phyloP scores from a whole-genome alignment of 441 rosid species.

The Hura crepitans region DNA sequence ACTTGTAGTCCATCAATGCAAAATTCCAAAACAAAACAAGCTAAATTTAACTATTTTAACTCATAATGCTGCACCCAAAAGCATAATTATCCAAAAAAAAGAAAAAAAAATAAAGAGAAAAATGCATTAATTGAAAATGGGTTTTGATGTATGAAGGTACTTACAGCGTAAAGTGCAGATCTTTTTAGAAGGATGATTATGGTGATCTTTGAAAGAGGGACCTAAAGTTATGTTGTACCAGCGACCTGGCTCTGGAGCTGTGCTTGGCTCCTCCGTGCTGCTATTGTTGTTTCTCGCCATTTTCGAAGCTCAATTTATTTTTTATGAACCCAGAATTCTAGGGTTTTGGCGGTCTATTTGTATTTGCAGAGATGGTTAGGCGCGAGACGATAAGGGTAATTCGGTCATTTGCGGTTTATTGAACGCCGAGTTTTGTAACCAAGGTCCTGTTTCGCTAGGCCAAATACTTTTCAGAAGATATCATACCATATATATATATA shows the following conservation, averaged over 20 bases:
- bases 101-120: slow-evolving; percentile 29
- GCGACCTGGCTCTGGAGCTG: slow-evolving; percentile 66
- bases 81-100: background rate
- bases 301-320: slow-evolving; percentile 1
- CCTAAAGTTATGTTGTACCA: slow-evolving; percentile 72
- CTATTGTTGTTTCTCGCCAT: slow-evolving; percentile 31
- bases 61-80: background rate
- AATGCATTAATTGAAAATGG: slow-evolving; percentile 21
- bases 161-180: slow-evolving; percentile 69
- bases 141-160: slow-evolving; percentile 1
- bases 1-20: background rate
- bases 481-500: too few species aligned
- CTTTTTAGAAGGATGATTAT: slow-evolving; percentile 45
- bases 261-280: slow-evolving; percentile 47
- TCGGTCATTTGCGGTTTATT: background rate
- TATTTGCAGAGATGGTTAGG: background rate
- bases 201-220: slow-evolving; percentile 49
- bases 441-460: too few species aligned
- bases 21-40: background rate
- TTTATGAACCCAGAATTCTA: slow-evolving; percentile 18
- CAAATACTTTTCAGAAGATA: too few species aligned
- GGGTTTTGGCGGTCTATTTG: slow-evolving; percentile 21
- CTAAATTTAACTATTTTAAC: background rate
- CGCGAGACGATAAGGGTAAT: background rate
- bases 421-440: background rate